These are phyloP conservation scores for Beauveria medogensis DNA, from an alignment of 2,329 filamentous ascomycete species.

Conservation along the genomic window DNA sequence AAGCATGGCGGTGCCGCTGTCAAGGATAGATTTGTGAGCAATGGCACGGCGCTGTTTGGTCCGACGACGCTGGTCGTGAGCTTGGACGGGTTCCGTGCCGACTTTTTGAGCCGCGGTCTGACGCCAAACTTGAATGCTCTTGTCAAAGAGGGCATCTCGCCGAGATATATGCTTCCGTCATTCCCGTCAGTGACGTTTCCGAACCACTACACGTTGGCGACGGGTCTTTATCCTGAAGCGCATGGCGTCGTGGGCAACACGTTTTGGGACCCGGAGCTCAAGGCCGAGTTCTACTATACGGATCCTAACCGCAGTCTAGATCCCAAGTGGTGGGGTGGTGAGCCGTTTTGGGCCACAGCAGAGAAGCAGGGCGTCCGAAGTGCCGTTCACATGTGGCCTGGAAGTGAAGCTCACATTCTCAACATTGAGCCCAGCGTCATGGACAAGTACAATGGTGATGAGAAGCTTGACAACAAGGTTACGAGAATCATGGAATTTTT, in stretches of 20 bases:
- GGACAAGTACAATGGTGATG: conserved; percentile 76
- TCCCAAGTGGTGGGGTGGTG: conserved; percentile 88
- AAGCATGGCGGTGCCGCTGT: conserved; percentile 23
- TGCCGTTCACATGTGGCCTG: conserved; percentile 98
- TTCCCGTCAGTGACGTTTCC: conserved; percentile 97
- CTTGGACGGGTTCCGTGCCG: conserved; percentile 89
- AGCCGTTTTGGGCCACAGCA: conserved; percentile 90
- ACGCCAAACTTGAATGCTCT: conserved; percentile 77
- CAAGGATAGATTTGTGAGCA: conserved; percentile 41
- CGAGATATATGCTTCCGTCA: conserved; percentile 84
- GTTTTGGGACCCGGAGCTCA: conserved; percentile 77
- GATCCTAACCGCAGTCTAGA: conserved; percentile 68
- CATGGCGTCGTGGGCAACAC: conserved; percentile 91
- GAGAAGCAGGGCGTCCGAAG: conserved; percentile 71
- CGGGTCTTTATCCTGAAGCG: conserved; percentile 83
- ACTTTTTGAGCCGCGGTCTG: conserved; percentile 76
- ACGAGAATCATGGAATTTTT: conserved; percentile 72
- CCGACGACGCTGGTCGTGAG: conserved; percentile 92
- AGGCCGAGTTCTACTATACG: conserved; percentile 83
- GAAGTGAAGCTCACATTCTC: conserved; percentile 79
- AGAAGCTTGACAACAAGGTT: conserved; percentile 68
- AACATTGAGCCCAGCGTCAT: conserved; percentile 69
- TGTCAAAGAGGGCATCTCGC: conserved; percentile 75
- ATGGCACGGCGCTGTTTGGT: conserved; percentile 82
- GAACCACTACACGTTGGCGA: conserved; percentile 89